Evolutionary conservation across 805 yeast genomes (phyloP).

Genomic region (Lipomyces sp.): DNA sequence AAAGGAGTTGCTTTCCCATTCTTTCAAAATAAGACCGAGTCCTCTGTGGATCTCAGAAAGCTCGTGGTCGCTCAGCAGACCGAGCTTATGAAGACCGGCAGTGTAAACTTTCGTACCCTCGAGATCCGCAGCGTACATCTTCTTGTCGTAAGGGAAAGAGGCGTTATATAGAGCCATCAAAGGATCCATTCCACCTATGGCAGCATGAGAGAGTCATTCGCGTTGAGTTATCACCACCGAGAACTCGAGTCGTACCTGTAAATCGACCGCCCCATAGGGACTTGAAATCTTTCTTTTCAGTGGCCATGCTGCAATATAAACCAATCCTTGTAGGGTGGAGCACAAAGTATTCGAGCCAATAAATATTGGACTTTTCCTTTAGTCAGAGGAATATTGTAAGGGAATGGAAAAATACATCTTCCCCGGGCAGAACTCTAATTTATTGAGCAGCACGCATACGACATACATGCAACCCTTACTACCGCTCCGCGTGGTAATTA

Average conservation of each 20-base stretch:
- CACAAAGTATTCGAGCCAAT: neutral
- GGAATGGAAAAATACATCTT: neutral
- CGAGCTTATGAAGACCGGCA: conserved; percentile 78
- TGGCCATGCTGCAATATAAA: neutral
- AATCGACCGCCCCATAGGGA: conserved; percentile 38
- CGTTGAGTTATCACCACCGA: neutral
- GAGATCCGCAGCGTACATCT: conserved; percentile 92
- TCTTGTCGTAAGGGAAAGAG: conserved; percentile 92
- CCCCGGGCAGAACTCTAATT: neutral
- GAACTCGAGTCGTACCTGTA: conserved; percentile 22
- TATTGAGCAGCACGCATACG: neutral
- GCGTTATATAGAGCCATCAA: conserved; percentile 97
- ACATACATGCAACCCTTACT: neutral
- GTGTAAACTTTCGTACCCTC: conserved; percentile 95
- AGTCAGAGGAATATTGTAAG: neutral
- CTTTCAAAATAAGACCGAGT: conserved; percentile 67
- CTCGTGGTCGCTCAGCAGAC: conserved; percentile 74
- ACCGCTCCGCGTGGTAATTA: neutral
- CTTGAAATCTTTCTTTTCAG: conserved; percentile 29
- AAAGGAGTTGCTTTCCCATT: conserved; percentile 76
- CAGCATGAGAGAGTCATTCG: neutral
- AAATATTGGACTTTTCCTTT: neutral
- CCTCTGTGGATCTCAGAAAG: conserved; percentile 83
- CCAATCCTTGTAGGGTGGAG: neutral
- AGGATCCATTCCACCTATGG: conserved; percentile 78